Base-by-base conservation (phyloP, 768 basidiomycete genomes). In the Mycena vulgaris region DNA sequence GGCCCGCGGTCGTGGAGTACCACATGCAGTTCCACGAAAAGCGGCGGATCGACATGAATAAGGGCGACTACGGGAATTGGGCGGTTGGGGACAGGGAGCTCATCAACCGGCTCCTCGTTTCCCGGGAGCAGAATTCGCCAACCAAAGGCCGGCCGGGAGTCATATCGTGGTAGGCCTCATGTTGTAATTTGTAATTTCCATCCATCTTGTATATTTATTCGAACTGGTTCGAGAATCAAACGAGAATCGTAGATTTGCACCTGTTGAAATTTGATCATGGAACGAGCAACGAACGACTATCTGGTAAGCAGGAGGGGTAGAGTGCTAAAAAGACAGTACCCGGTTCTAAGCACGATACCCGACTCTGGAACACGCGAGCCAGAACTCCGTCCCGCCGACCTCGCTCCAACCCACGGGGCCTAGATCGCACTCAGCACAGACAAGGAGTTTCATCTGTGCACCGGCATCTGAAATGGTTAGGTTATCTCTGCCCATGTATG, bases 371-470 rank as follows among this genome's bases (percentile, higher is more conserved):
- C 87, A 89, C 1, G 90, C 90, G 2, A 95, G 75, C 93, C 93
- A 95, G 78, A 93, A 95, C 77, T 95, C 91, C 21, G 83, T 75
- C 5, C 90, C 90, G 9, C 91, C 90, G 65, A 89, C 90, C 74
- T 91, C 88, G 69, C 86, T 86, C 93, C 93, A 96, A 0, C 95
- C 95, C n/a, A 95, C 77, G 5, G 95, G 94, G 0, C 94, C 95
- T 1, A 94, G 84, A 74, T 95, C 94, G 77, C 95, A 95, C 73
- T 95, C 93, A 0, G 91, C 95, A 71, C 95, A 96, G 4, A 87
- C 84, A 27, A 96, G 83, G 31, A 94, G 84, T 75, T 95, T 95
- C 62, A 90, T 73, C 68, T 80, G 82, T 84, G 37, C 81, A 5
- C 21, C 19, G 9, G 3, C 84, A 9, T 52, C 35, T 37, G 25